Conservation (phyloP, 2,329 filamentous ascomycete genomes). For the Beauveria sp. region DNA sequence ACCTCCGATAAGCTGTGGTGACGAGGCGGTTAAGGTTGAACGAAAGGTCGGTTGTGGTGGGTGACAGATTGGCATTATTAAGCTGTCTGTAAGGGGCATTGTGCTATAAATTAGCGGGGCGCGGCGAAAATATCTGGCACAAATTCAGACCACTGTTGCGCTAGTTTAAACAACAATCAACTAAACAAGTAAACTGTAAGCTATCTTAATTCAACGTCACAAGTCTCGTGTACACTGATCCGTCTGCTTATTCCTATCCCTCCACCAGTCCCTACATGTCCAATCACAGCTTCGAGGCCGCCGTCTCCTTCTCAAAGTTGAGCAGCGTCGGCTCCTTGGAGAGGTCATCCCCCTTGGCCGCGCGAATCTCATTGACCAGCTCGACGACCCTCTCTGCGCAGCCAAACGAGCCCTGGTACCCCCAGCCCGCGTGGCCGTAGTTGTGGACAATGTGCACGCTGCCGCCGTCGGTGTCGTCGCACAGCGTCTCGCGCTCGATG, state of each 20-base stretch:
- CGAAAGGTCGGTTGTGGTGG: not conserved
- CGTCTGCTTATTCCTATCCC: too few species aligned
- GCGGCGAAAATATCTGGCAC: too few species aligned
- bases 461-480: slow-evolving; percentile 41
- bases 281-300: slow-evolving; percentile 2
- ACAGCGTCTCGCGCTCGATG: slow-evolving; percentile 50
- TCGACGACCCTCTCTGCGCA: slow-evolving; percentile 59
- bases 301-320: not conserved
- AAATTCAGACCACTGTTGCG: too few species aligned
- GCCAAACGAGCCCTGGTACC: slow-evolving; percentile 64
- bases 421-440: slow-evolving; percentile 74
- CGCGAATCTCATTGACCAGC: slow-evolving; percentile 55
- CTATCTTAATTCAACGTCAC: too few species aligned
- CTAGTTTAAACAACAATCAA: too few species aligned
- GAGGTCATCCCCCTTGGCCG: slow-evolving; percentile 21
- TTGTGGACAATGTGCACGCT: slow-evolving; percentile 58
- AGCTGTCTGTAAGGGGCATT: slow-evolving; percentile 10
- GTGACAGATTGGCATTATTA: not conserved
- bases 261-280: too few species aligned
- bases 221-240: too few species aligned
- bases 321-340: slow-evolving; percentile 24
- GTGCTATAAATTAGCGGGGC: not conserved
- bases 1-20: not conserved
- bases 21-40: not conserved
- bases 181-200: too few species aligned